A percentile compares a stretch with the other conserved stretches of the same genome.
These are phyloP conservation scores for Phytophthora hibernalis DNA, from an alignment of 352 stramenopile genomes.

Conservation along the genomic window DNA sequence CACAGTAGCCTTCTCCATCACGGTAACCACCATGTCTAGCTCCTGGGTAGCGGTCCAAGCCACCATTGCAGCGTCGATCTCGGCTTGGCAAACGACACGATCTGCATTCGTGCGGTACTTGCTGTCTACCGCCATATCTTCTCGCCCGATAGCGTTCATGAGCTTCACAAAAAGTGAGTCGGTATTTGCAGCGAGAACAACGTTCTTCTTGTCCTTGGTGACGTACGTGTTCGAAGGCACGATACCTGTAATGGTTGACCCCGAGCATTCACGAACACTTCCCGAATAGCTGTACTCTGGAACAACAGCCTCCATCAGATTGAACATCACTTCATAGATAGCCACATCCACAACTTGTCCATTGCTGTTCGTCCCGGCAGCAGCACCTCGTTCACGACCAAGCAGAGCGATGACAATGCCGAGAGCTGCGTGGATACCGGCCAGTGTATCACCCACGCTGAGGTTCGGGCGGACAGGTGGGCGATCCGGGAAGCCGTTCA, in stretches of 20 bases:
- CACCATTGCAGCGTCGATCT: slow-evolving; percentile 70
- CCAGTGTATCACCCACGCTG: slow-evolving; percentile 85
- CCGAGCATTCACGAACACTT: slow-evolving; percentile 81
- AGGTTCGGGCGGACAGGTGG: slow-evolving; percentile 84
- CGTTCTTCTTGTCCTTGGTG: slow-evolving; percentile 81
- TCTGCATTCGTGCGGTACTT: slow-evolving; percentile 78
- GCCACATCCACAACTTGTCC: slow-evolving; percentile 87
- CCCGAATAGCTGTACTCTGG: slow-evolving; percentile 87
- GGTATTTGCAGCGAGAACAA: slow-evolving; percentile 88
- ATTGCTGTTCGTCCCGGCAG: slow-evolving; percentile 26
- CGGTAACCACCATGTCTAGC: slow-evolving; percentile 51
- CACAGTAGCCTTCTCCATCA: slow-evolving; percentile 65
- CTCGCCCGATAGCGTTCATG: slow-evolving; percentile 73
- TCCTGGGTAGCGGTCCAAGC: slow-evolving; percentile 61
- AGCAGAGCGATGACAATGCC: slow-evolving; percentile 85
- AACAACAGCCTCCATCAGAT: slow-evolving; percentile 86
- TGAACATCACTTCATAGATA: slow-evolving; percentile 91
- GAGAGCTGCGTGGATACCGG: slow-evolving; percentile 82
- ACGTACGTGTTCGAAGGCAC: slow-evolving; percentile 90
- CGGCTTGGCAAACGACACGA: slow-evolving; percentile 60
- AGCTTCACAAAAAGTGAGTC: slow-evolving; percentile 84
- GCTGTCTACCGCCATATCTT: slow-evolving; percentile 59
- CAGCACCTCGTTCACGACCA: slow-evolving; percentile 58
- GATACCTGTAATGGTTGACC: slow-evolving; percentile 89
- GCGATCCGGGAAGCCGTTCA: slow-evolving; percentile 87